Base-by-base conservation (phyloP, 2,329 filamentous ascomycete genomes). In the Penicillium brevicompactum region DNA sequence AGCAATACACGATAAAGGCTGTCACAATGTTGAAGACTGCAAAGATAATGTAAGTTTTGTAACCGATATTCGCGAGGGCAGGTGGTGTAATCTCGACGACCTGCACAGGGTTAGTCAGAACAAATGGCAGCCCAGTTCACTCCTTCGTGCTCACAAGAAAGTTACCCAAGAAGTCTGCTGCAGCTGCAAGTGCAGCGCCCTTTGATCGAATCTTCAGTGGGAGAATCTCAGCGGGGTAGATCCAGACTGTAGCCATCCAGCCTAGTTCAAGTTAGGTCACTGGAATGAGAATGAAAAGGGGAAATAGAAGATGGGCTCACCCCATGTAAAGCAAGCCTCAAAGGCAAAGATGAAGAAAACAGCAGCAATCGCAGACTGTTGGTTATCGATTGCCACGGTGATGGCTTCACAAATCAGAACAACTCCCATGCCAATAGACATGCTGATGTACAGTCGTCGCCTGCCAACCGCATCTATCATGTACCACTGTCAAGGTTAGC, bases 11-110 rank as follows among this genome's bases (percentile, higher is more conserved):
- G 37, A 73, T 67, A 7, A 56, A 57, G 10, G 63, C 61, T 16
- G 59, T 60, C 21, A 68, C 61, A 32, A 62, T 58, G 42, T 87
- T 87, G 73, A 88, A 85, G 44, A 85, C 79, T 10, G 85, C 85
- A 64, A 88, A 89, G 61, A 89, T 83, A 64, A 84, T 82, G 69
- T 88, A 87, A 0, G 85, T 87, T 63, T 84, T 76, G 72, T 84
- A 82, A 14, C 73, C 69, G 57, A 88, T 87, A 53, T 74, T 82
- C 53, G 80, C 73, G 58, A 87, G 84, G 1, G 82, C 78, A 2
- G 85, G 74, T 0, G 84, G 84, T 0, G 84, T 86, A 58, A 87
- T 81, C 80, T 86, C 86, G 51, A 87, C 84, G 24, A 87, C 60
- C 49, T 54, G 21, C 14, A 47, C 6, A 8, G 22, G 7, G 10